These are phyloP conservation scores for Exophiala bonariae DNA, from an alignment of 2,329 filamentous ascomycete species.

Conservation along the genomic window DNA sequence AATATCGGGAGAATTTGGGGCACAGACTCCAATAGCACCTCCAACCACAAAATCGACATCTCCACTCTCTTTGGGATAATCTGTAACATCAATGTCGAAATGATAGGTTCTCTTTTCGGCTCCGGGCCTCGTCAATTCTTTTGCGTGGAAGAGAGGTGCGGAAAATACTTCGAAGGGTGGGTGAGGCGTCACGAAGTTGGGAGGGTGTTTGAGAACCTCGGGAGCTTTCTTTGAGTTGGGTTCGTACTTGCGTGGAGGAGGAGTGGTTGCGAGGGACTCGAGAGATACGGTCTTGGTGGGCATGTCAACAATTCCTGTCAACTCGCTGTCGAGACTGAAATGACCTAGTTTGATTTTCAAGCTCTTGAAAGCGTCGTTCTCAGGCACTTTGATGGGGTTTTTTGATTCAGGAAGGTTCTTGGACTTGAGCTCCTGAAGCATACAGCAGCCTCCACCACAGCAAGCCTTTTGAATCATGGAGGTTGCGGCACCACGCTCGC, in stretches of 20 bases:
- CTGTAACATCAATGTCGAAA: slow-evolving; percentile 93
- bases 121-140: slow-evolving; percentile 82
- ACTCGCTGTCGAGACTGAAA: slow-evolving; percentile 66
- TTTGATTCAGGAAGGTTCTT: slow-evolving; percentile 45
- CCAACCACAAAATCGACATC: slow-evolving; percentile 92
- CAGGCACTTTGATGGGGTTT: slow-evolving; percentile 59
- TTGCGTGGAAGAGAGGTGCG: slow-evolving; percentile 79
- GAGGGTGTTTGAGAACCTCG: slow-evolving; percentile 61
- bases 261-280: slow-evolving; percentile 26
- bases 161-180: slow-evolving; percentile 90
- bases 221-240: slow-evolving; percentile 4
- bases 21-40: slow-evolving; percentile 89
- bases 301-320: slow-evolving; percentile 71
- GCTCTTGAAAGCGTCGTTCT: slow-evolving; percentile 82
- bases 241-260: slow-evolving; percentile 8
- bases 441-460: slow-evolving; percentile 65
- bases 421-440: slow-evolving; percentile 55
- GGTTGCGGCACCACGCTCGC: slow-evolving; percentile 51
- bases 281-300: slow-evolving; percentile 76
- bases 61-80: slow-evolving; percentile 81
- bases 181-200: slow-evolving; percentile 88
- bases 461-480: slow-evolving; percentile 64
- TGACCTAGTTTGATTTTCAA: slow-evolving; percentile 74
- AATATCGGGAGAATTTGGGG: slow-evolving; percentile 73
- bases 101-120: slow-evolving; percentile 97